phyloP scores from a whole-genome alignment of 2,329 filamentous ascomycete genomes.

The Pseudopithomyces chartarum region DNA sequence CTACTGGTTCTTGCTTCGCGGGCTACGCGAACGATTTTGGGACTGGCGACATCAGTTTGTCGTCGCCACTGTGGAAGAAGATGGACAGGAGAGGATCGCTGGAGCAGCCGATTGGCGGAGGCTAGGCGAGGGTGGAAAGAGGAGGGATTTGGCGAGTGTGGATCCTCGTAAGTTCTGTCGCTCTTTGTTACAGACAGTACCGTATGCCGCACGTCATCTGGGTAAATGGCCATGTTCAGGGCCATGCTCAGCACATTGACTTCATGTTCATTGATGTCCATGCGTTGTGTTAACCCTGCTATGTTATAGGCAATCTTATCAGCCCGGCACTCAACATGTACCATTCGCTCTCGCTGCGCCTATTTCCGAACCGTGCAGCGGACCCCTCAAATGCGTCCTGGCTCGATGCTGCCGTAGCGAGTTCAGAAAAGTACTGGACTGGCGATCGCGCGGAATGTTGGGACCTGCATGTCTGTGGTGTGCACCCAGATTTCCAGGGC shows the following conservation, averaged over 20 bases:
- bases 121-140: conserved; percentile 25
- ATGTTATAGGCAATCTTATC: conserved; percentile 26
- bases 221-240: not conserved
- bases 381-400: conserved; percentile 25
- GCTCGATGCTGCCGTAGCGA: conserved; percentile 25
- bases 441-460: conserved; percentile 32
- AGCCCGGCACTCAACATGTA: conserved; percentile 14
- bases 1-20: conserved; percentile 34
- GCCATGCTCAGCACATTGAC: not conserved
- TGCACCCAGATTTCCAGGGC: conserved; percentile 42
- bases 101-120: conserved; percentile 38
- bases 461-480: conserved; percentile 35
- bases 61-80: conserved; percentile 20
- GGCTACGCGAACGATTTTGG: conserved; percentile 32
- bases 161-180: conserved; percentile 28
- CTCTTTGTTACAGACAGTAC: not conserved
- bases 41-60: conserved; percentile 35
- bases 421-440: conserved; percentile 28
- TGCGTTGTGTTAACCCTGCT: not conserved
- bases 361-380: conserved; percentile 35
- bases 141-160: conserved; percentile 15
- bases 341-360: conserved; percentile 14
- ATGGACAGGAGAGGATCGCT: conserved; percentile 17
- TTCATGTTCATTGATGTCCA: not conserved
- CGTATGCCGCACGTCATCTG: not conserved